These are phyloP conservation scores for Geum urbanum DNA, from an alignment of 306 rosid species.

Conservation along the genomic window DNA sequence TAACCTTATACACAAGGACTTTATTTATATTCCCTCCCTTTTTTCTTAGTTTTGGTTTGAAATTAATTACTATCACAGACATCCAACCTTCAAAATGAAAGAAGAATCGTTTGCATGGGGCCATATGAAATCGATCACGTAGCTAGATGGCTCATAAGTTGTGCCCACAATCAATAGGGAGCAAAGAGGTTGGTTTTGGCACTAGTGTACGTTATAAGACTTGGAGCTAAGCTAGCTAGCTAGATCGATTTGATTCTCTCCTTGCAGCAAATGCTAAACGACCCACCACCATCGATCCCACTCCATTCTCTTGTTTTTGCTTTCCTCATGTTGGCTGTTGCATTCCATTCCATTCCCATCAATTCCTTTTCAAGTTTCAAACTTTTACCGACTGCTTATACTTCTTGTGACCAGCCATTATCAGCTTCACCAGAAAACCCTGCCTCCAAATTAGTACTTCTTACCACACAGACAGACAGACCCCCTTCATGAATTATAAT, in stretches of 20 bases:
- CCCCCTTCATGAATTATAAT: constrained; percentile 12
- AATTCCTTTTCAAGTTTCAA: constrained; percentile 2
- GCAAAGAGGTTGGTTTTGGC: constrained; percentile 26
- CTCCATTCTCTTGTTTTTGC: constrained; percentile 39
- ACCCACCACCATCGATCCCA: constrained; percentile 26
- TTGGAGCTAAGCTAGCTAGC: not conserved
- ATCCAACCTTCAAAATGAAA: not conserved
- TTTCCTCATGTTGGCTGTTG: constrained; percentile 17
- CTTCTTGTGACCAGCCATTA: constrained; percentile 44
- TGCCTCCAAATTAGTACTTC: constrained; percentile 1
- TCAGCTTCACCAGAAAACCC: constrained; percentile 14
- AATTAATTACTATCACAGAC: not conserved
- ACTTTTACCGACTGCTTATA: constrained; percentile 21
- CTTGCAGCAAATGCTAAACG: constrained; percentile 33
- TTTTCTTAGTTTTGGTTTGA: not conserved
- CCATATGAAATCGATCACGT: not conserved
- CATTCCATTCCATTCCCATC: constrained; percentile 10
- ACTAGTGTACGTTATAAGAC: constrained; percentile 11
- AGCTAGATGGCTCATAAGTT: constrained; percentile 26
- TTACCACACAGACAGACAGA: not conserved
- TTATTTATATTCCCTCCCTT: not conserved
- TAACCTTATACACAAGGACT: too few species aligned
- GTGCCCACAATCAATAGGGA: constrained; percentile 43
- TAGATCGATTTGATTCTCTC: constrained; percentile 34
- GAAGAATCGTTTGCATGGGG: constrained; percentile 15